phyloP scores from a whole-genome alignment of 352 stramenopile genomes.

The Globisporangium irregulare region DNA sequence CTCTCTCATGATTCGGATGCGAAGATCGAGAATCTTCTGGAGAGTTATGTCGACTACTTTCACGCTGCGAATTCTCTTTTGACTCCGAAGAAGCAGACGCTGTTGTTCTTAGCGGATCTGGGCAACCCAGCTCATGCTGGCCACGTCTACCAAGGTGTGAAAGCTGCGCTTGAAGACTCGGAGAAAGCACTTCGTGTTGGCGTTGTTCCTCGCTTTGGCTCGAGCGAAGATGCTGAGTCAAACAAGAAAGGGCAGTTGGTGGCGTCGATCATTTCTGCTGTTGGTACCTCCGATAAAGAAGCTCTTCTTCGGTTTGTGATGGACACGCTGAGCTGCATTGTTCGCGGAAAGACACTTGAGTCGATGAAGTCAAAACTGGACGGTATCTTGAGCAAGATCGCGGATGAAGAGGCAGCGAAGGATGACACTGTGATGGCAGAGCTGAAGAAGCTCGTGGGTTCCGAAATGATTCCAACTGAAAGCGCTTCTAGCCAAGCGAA shows the following conservation, averaged over 20 bases:
- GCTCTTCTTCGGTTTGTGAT: conserved; percentile 48
- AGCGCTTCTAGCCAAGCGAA: conserved; percentile 22
- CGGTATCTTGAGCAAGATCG: conserved; percentile 35
- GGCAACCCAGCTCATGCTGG: conserved; percentile 44
- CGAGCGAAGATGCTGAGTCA: neutral
- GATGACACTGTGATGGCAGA: conserved; percentile 11
- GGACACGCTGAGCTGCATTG: conserved; percentile 51
- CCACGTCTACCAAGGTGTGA: conserved; percentile 58
- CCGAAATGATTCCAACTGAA: neutral
- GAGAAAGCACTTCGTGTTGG: conserved; percentile 59
- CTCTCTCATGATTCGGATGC: conserved; percentile 63
- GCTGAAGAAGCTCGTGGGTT: conserved; percentile 24
- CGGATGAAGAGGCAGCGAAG: conserved; percentile 12
- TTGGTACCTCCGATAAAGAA: conserved; percentile 58
- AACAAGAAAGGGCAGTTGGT: conserved; percentile 28
- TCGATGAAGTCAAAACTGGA: conserved; percentile 46
- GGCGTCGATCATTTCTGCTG: conserved; percentile 41
- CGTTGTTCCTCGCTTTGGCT: conserved; percentile 42
- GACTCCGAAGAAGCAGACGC: conserved; percentile 66
- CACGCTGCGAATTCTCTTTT: conserved; percentile 44
- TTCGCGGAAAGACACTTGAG: conserved; percentile 52
- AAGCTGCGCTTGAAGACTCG: conserved; percentile 63
- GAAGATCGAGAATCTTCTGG: conserved; percentile 45
- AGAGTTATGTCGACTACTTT: conserved; percentile 51
- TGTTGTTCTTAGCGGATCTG: conserved; percentile 61